Conservation (phyloP, 2,329 filamentous ascomycete species). For the Ophidiomyces ophidiicola region DNA sequence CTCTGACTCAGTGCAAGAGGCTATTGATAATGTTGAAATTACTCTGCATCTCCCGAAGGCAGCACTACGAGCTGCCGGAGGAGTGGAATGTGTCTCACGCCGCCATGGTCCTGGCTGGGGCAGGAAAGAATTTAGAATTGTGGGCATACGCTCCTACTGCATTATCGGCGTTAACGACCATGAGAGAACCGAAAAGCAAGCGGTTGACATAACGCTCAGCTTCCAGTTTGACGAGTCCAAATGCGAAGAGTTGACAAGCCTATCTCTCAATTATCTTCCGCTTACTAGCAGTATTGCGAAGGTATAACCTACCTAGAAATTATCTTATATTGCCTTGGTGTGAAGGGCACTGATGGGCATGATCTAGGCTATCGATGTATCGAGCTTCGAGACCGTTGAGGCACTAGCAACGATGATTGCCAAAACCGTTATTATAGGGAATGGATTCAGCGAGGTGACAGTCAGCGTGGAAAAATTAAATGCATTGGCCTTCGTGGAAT, state of each 20-base stretch:
- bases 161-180: slow-evolving; percentile 43
- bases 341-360: background rate
- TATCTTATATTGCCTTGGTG: slow-evolving; percentile 8
- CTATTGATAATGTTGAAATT: slow-evolving; percentile 15
- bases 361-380: slow-evolving; percentile 34
- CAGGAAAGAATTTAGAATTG: slow-evolving; percentile 32
- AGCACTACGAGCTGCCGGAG: slow-evolving; percentile 32
- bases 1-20: no score
- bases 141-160: slow-evolving; percentile 34
- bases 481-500: slow-evolving; percentile 38
- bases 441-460: slow-evolving; percentile 36
- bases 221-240: slow-evolving; percentile 23
- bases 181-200: slow-evolving; percentile 41
- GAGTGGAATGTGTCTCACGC: slow-evolving; percentile 28
- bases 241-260: slow-evolving; percentile 14
- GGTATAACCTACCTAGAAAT: slow-evolving; percentile 22
- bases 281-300: slow-evolving; percentile 30
- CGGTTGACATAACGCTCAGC: slow-evolving; percentile 32
- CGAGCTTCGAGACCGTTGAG: slow-evolving; percentile 41
- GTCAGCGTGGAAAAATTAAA: slow-evolving; percentile 41
- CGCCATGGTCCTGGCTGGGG: slow-evolving; percentile 22
- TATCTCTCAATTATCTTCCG: slow-evolving; percentile 29
- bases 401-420: slow-evolving; percentile 39
- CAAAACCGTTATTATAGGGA: slow-evolving; percentile 35
- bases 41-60: slow-evolving; percentile 35